These are phyloP conservation scores for Sarocladium brachiariae DNA, from an alignment of 2,329 filamentous ascomycete species.

Conservation along the genomic window DNA sequence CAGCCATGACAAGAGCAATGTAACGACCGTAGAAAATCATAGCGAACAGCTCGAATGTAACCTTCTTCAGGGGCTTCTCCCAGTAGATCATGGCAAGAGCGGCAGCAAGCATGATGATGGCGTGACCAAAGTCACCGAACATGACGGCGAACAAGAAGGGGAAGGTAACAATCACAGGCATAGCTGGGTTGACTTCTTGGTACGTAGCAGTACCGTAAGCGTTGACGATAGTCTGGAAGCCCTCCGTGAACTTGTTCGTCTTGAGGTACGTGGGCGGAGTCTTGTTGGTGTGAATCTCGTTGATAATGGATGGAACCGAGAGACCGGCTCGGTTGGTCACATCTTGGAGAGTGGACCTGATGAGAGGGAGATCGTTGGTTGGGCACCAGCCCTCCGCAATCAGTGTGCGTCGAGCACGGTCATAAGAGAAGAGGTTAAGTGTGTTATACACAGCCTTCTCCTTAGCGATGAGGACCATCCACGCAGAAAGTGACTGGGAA, in stretches of 20 bases:
- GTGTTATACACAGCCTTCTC: conserved; percentile 97
- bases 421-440: conserved; percentile 93
- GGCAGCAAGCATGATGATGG: conserved; percentile 77
- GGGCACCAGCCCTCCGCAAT: conserved; percentile 98
- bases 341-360: conserved; percentile 90
- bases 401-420: conserved; percentile 87
- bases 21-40: conserved; percentile 99
- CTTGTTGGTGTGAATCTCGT: conserved; percentile 95
- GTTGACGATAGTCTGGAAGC: conserved; percentile 98
- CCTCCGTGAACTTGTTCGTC: conserved; percentile 97
- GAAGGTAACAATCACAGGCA: conserved; percentile 94
- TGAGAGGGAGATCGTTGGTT: conserved; percentile 79
- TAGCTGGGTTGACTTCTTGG: conserved; percentile 90
- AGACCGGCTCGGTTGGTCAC: conserved; percentile 93
- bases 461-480: conserved; percentile 97
- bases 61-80: conserved; percentile 89
- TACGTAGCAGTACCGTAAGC: conserved; percentile 98
- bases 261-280: conserved; percentile 95
- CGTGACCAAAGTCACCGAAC: conserved; percentile 98
- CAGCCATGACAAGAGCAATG: conserved; percentile 96
- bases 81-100: conserved; percentile 93
- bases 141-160: conserved; percentile 99
- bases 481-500: conserved; percentile 82
- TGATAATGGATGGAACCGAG: conserved; percentile 97
- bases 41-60: conserved; percentile 85